A percentile compares a stretch with the other conserved stretches of the same genome.
Conservation (phyloP, 1,284 basidiomycete species). For the Pseudozyma tsukubaensis region DNA sequence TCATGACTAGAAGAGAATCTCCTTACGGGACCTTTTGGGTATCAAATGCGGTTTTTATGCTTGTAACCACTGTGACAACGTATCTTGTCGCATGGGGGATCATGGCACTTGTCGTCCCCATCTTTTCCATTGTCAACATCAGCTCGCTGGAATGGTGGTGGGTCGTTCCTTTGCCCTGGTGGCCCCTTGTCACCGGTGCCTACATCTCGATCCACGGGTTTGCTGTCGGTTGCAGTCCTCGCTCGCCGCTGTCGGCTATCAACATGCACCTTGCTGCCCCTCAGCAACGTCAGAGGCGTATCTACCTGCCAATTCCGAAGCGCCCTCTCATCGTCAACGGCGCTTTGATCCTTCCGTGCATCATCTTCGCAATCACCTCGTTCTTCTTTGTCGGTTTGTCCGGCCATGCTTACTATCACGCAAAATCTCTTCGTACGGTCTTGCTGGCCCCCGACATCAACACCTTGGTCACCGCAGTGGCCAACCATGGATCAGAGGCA, state of each 20-base stretch:
- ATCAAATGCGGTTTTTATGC: slow-evolving; percentile 22
- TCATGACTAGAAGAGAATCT: slow-evolving; percentile 14
- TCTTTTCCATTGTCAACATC: not conserved
- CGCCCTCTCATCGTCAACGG: not conserved
- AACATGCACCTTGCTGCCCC: not conserved
- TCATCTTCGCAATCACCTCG: not conserved
- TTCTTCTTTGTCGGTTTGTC: not conserved
- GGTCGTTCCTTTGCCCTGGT: slow-evolving; percentile 32
- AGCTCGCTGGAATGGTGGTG: slow-evolving; percentile 18
- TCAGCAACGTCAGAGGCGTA: not conserved
- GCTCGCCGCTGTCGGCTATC: slow-evolving; percentile 8
- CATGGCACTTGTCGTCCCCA: not conserved
- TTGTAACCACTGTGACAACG: slow-evolving; percentile 3
- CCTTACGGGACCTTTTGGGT: slow-evolving; percentile 19
- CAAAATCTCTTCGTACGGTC: not conserved
- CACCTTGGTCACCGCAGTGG: not conserved
- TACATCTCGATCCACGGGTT: slow-evolving; percentile 29
- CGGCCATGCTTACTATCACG: not conserved
- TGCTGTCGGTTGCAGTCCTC: slow-evolving; percentile 15
- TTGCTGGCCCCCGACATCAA: slow-evolving; percentile 5
- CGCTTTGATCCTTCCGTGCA: not conserved
- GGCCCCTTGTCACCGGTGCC: slow-evolving; percentile 9
- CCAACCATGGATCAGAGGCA: too few species aligned
- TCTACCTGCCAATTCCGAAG: slow-evolving; percentile 2
- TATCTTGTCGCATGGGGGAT: slow-evolving; percentile 21